Evolutionary conservation across 108 stramenopile genomes (phyloP).

Genomic region (Craspedostauros australis): DNA sequence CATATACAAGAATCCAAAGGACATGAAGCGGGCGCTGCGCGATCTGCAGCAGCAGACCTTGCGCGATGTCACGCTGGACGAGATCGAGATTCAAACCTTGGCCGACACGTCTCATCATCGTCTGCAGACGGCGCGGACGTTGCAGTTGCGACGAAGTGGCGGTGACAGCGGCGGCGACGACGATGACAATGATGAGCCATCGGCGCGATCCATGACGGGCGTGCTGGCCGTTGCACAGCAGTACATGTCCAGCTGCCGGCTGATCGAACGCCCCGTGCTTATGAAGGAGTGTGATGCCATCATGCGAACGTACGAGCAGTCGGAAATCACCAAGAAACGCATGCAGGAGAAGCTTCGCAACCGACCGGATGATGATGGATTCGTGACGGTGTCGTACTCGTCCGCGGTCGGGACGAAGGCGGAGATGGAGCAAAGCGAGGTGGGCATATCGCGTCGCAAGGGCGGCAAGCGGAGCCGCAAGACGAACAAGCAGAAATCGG

Average conservation of each 20-base stretch:
- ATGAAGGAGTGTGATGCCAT: constrained; percentile 67
- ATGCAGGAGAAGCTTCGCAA: constrained; percentile 28
- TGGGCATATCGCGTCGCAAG: constrained; percentile 16
- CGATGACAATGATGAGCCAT: constrained; percentile 19
- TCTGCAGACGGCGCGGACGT: constrained; percentile 2
- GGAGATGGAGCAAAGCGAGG: constrained; percentile 39
- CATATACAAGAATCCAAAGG: constrained; percentile 61
- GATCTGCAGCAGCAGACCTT: constrained; percentile 19
- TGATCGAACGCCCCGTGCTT: constrained; percentile 34
- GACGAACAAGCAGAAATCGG: constrained; percentile 42
- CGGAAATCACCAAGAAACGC: constrained; percentile 43
- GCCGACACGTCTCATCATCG: constrained; percentile 28
- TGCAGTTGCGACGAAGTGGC: background rate
- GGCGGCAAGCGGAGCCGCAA: constrained; percentile 52
- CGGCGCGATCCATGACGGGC: constrained; percentile 28
- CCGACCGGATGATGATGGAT: constrained; percentile 81
- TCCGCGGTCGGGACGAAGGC: constrained; percentile 38
- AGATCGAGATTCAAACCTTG: constrained; percentile 47
- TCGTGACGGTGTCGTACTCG: constrained; percentile 67
- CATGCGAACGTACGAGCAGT: constrained; percentile 67
- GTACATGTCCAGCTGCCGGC: constrained; percentile 22
- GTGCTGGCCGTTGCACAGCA: constrained; percentile 47
- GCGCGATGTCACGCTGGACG: constrained; percentile 27
- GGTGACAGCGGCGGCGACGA: constrained; percentile 17
- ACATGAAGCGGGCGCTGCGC: constrained; percentile 49